Percentiles rank a stretch among this genome's conserved stretches.
Conservation (phyloP, 208 protist species). For the Trypanosoma rangeli region DNA sequence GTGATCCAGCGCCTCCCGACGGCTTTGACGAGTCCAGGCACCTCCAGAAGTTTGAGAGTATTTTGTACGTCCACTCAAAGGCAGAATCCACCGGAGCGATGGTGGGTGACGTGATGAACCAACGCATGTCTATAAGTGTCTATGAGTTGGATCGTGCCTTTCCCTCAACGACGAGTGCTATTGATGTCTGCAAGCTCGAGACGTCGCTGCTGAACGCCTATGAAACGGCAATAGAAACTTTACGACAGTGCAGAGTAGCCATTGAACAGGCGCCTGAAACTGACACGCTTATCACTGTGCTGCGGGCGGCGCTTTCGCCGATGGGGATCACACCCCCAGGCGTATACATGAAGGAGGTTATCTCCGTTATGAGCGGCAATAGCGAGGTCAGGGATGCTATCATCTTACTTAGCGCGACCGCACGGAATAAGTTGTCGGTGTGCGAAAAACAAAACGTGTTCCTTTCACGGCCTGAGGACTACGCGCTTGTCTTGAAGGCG, state of each 20-base stretch:
- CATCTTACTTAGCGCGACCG: slow-evolving; percentile 36
- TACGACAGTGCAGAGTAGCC: slow-evolving; percentile 53
- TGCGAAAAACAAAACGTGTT: slow-evolving; percentile 58
- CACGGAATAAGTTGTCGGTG: slow-evolving; percentile 50
- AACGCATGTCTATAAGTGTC: slow-evolving; percentile 67
- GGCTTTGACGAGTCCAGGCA: slow-evolving; percentile 74
- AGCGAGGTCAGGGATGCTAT: slow-evolving; percentile 58
- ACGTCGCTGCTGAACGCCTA: slow-evolving; percentile 61
- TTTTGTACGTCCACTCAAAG: slow-evolving; percentile 39
- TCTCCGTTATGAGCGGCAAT: slow-evolving; percentile 57
- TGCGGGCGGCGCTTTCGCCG: slow-evolving; percentile 68
- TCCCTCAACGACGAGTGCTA: slow-evolving; percentile 77
- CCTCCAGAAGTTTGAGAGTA: slow-evolving; percentile 63
- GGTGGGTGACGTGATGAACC: slow-evolving; percentile 53
- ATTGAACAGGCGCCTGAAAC: slow-evolving; percentile 54
- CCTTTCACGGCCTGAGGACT: slow-evolving; percentile 67
- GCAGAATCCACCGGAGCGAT: slow-evolving; percentile 17
- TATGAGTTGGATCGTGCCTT: slow-evolving; percentile 81
- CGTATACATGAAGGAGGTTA: slow-evolving; percentile 83
- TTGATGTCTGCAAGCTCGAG: slow-evolving; percentile 57
- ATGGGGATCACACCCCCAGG: slow-evolving; percentile 62
- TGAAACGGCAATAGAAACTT: slow-evolving; percentile 67
- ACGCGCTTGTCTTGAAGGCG: slow-evolving; percentile 86
- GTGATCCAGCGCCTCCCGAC: slow-evolving; percentile 40
- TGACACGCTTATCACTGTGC: slow-evolving; percentile 46